A percentile compares a stretch with the other conserved stretches of the same genome.
Conservation (phyloP, 441 rosid species). For the Daphne laureola region DNA sequence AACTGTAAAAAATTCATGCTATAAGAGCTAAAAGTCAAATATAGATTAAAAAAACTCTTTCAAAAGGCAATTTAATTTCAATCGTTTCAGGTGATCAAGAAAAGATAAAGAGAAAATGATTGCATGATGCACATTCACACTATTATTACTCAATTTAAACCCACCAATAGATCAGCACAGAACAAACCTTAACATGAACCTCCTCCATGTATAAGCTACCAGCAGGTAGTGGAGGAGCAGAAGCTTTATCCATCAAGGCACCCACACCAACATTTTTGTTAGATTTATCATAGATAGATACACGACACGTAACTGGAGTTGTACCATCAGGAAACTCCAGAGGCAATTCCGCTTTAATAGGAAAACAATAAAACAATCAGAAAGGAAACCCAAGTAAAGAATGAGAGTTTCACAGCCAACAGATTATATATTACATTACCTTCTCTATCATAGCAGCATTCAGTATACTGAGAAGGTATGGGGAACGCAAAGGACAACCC, state of each 20-base stretch:
- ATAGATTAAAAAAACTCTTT: neutral
- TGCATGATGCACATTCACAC: neutral
- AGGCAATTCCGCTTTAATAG: conserved; percentile 66
- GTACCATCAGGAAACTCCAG: conserved; percentile 98
- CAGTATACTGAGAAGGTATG: conserved; percentile 79
- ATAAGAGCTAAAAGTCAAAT: conserved; percentile 1
- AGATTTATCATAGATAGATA: conserved; percentile 77
- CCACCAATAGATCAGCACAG: conserved; percentile 2
- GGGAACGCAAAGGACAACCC: conserved; percentile 95
- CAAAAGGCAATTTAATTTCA: conserved; percentile 1
- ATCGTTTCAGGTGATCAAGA: conserved; percentile 1
- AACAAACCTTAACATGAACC: conserved; percentile 79
- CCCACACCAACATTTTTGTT: conserved; percentile 93
- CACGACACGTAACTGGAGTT: conserved; percentile 93
- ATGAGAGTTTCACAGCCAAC: neutral
- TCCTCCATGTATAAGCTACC: conserved; percentile 97
- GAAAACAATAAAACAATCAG: conserved; percentile 12
- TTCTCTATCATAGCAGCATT: conserved; percentile 78
- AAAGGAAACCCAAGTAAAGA: conserved; percentile 4
- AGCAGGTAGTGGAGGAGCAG: conserved; percentile 67
- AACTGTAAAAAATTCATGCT: neutral
- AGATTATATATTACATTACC: conserved; percentile 30
- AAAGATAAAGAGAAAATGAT: conserved; percentile 5
- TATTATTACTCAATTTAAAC: neutral
- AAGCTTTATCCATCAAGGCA: conserved; percentile 74